Evolutionary conservation across 192 early-diverging fungal genomes (phyloP), one percentile per base, ranked within the genome.

Genomic region (Entomortierella parvispora): DNA sequence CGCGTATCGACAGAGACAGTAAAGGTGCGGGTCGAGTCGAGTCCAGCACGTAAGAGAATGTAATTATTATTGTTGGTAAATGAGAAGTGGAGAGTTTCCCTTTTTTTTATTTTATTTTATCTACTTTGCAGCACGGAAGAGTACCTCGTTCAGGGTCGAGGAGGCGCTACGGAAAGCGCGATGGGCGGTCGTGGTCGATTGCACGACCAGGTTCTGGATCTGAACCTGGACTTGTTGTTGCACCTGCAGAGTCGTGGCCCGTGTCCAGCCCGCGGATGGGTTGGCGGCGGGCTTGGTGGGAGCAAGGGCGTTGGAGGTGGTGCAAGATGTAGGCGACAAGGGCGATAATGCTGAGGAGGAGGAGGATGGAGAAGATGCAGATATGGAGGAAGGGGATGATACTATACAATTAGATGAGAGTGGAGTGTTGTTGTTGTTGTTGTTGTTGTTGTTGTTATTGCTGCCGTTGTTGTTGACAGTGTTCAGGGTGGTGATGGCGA

Each of bases 201-300:
- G 72, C 2, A 52, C 58, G 4, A 76, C 59, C 20, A 76, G 37
- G 0, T 64, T 67, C 15, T 65, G 65, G n/a, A 68, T 55, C 53
- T 76, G 72, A 10, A 55, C 72, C 10, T 75, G 71, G 28, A 75
- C 71, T 11, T 76, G 71, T 12, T 56, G 57, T 40, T 5, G 37
- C 5, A 40, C 37, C 37, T 40, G 37, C 37, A 40, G 12, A n/a
- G n/a, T n/a, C 37, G 37, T 9, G 0, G 65, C 61, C 23, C 59
- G 59, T 2, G 59, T 62, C 72, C 72, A 68, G n/a, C 58, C 54
- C 2, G 49, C 51, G 37, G 33, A 54, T 33, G 12, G 62, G 15
- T 23, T 40, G 15, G 57, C 17, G 1, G 22, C 10, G 10, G 57
- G n/a, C 8, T 29, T 15, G 43, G 57, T 40, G 8, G 43, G 25